These are phyloP conservation scores for Boletus insuetus DNA, from an alignment of 768 basidiomycete genomes.

Conservation along the genomic window DNA sequence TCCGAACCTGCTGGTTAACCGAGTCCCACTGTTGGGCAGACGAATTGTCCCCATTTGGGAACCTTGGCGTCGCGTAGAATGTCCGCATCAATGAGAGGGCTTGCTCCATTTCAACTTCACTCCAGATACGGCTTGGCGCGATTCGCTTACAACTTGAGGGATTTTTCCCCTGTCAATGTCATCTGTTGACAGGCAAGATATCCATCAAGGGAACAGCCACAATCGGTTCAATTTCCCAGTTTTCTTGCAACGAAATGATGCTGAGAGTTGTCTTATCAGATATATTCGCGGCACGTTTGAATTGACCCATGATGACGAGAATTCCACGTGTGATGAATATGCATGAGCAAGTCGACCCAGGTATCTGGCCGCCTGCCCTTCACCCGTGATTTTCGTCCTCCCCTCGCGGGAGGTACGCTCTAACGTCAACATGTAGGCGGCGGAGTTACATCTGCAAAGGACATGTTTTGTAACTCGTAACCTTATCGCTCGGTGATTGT, in stretches of 20 bases:
- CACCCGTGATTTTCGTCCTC: background rate
- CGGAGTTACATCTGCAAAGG: background rate
- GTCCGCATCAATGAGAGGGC: too few relatives aligned
- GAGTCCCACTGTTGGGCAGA: too few relatives aligned
- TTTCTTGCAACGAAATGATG: too few relatives aligned
- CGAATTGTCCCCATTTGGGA: too few relatives aligned
- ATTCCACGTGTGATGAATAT: background rate
- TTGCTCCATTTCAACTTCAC: too few relatives aligned
- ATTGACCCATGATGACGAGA: background rate
- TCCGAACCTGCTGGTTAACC: too few relatives aligned
- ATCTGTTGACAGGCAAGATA: too few relatives aligned
- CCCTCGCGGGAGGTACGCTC: slow-evolving; percentile 1
- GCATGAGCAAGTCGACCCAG: background rate
- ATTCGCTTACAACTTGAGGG: background rate
- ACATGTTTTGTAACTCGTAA: background rate
- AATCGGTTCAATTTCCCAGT: too few relatives aligned
- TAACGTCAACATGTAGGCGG: background rate
- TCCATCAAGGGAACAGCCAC: too few relatives aligned
- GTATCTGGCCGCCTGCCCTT: background rate
- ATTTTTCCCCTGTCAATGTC: background rate
- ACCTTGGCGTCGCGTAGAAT: too few relatives aligned
- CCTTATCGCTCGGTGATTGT: background rate
- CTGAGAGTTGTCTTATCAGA: background rate
- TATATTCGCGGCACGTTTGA: background rate
- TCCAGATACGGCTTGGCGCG: background rate